A percentile compares a stretch with the other conserved stretches of the same genome.
Conservation (phyloP, 106 monocot species). For the Dendrobium catenatum region DNA sequence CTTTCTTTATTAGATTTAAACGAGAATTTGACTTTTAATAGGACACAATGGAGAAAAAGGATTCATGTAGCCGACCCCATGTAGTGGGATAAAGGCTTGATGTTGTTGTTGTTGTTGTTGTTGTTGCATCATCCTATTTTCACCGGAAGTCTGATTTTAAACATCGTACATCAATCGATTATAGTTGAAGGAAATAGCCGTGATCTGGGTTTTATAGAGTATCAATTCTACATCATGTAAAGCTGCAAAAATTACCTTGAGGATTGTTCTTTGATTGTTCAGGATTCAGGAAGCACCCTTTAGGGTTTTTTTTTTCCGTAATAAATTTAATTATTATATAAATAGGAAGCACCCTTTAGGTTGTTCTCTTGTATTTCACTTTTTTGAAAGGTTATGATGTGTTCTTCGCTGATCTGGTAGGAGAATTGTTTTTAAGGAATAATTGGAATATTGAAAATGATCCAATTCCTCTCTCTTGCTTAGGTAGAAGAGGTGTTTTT, state of each 20-base stretch:
- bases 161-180: not conserved
- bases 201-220: not conserved
- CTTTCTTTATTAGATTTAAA: too few species aligned
- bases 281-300: not conserved
- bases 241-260: not conserved
- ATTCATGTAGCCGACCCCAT: too few species aligned
- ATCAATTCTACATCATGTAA: not conserved
- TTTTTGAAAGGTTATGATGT: not conserved
- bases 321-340: too few species aligned
- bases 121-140: not conserved
- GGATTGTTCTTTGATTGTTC: not conserved
- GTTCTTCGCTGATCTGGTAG: not conserved
- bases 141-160: not conserved
- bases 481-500: conserved; percentile 96
- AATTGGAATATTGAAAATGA: not conserved
- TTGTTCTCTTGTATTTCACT: not conserved
- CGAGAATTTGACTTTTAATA: too few species aligned
- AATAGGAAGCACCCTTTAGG: not conserved
- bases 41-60: too few species aligned
- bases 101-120: too few species aligned
- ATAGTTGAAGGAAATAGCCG: not conserved
- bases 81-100: too few species aligned
- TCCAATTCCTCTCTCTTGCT: not conserved
- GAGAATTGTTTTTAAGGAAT: not conserved
- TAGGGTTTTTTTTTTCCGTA: too few species aligned